Evolutionary conservation across 2,329 filamentous ascomycete genomes (phyloP), one percentile per base, ranked within the genome.

Genomic region (Penicillium freii): DNA sequence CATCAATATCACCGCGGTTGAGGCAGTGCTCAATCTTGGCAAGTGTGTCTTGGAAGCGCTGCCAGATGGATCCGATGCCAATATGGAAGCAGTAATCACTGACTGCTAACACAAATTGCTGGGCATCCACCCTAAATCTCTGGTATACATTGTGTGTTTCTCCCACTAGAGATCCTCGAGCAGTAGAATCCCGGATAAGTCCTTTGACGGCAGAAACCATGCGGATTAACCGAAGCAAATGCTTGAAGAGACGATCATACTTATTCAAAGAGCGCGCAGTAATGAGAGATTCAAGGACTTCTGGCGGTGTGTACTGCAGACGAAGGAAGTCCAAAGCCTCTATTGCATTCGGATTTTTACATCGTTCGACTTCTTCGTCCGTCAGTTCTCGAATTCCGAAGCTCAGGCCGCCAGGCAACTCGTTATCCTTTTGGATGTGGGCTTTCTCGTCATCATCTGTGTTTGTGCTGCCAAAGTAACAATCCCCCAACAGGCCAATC

Each of bases 241-340:
- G 82, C 65, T 87, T 89, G 78, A 97, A 97, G 36, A 97, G 82
- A 46, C 82, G 81, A 71, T 97, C 94, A 68, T 97, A 97, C 65
- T 91, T 91, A 54, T 86, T 78, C 11, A 97, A 76, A 1, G 88
- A 82, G 0, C 80, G 72, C 0, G 85, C 80, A 0, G 91, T 92
- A 42, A 99, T 87, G 60, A 97, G 82, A 0, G 86, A 80, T 40
- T 87, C 81, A 0, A 97, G 78, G 1, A 90, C 85, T 0, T 83
- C 73, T 0, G 92, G 88, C 0, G 92, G 82, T 40, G 88, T 89
- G 75, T 97, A 97, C 45, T 92, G 89, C 8, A 99, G 78, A 1
- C 91, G 86, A 17, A 99, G 80, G 68, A 99, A 97, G 73, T 97
- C 94, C n/a, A 97, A 80, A 0, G 94, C 94, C 69, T 93, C 87